Evolutionary conservation across 139 green algal species (phyloP).

Genomic region (Chlorella sorokiniana): DNA sequence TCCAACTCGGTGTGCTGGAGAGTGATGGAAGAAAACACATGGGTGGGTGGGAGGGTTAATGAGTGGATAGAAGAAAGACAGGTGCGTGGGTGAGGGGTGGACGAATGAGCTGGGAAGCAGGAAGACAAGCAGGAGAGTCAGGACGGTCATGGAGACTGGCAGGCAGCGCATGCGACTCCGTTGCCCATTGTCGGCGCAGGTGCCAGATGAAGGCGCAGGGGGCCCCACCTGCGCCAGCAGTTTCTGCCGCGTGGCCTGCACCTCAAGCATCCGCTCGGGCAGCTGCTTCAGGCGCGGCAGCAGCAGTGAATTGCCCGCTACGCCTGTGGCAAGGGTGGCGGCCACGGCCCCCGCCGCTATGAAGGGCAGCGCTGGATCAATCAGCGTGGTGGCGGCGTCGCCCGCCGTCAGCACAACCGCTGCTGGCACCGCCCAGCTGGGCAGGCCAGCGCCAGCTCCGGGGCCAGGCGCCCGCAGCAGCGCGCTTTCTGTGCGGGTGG

Average conservation of each 20-base stretch:
- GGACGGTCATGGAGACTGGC: too few relatives aligned
- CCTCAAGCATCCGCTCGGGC: slow-evolving; percentile 51
- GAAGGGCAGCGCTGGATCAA: slow-evolving; percentile 78
- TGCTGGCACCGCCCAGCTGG: slow-evolving; percentile 74
- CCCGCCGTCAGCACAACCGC: slow-evolving; percentile 61
- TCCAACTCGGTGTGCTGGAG: slow-evolving; percentile 49
- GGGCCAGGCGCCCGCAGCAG: slow-evolving; percentile 67
- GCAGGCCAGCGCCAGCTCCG: slow-evolving; percentile 45
- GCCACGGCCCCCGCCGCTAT: slow-evolving; percentile 60
- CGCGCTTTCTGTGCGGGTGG: slow-evolving; percentile 44
- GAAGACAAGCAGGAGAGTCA: too few relatives aligned
- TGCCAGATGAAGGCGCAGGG: too few relatives aligned
- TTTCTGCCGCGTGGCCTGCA: slow-evolving; percentile 74
- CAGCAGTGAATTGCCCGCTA: slow-evolving; percentile 63
- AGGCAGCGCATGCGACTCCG: too few relatives aligned
- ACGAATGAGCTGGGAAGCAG: not conserved
- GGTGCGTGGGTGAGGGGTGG: too few relatives aligned
- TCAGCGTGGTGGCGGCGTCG: slow-evolving; percentile 77
- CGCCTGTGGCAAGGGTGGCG: slow-evolving; percentile 22
- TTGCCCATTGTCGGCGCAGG: too few relatives aligned
- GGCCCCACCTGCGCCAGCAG: slow-evolving; percentile 71
- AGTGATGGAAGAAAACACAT: not conserved
- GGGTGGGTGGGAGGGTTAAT: not conserved
- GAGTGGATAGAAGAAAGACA: not conserved
- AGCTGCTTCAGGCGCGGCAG: slow-evolving; percentile 86